Evolutionary conservation across 176 grass and related monocot species (phyloP).

Genomic region (Aegilops umbellulata): DNA sequence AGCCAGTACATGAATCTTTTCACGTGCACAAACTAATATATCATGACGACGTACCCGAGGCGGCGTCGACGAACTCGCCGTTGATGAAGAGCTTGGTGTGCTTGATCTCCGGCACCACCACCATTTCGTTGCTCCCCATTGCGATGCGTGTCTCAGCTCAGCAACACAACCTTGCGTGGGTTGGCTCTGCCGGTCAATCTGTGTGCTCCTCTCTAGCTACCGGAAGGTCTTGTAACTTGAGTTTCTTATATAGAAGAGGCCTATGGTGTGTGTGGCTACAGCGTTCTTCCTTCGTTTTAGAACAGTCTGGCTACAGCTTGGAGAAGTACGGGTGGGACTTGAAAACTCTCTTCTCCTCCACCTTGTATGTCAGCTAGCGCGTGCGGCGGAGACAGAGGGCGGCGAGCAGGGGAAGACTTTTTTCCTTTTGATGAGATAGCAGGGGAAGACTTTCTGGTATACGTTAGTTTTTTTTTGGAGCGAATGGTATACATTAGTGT

Average conservation of each 20-base stretch:
- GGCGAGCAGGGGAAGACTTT: no score
- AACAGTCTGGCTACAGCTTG: neutral
- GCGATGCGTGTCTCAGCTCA: neutral
- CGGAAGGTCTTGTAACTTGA: neutral
- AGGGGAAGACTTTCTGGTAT: no score
- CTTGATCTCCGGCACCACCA: slow-evolving; percentile 72
- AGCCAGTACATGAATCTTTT: no score
- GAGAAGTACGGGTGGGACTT: neutral
- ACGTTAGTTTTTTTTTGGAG: no score
- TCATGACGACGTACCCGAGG: slow-evolving; percentile 48
- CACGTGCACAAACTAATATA: neutral
- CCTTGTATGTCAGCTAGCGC: neutral
- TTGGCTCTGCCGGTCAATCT: neutral
- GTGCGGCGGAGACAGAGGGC: no score
- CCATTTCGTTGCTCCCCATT: slow-evolving; percentile 19
- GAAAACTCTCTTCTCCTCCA: neutral
- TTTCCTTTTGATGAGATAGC: no score
- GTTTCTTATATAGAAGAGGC: neutral
- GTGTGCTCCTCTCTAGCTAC: neutral
- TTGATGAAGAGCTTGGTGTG: slow-evolving; percentile 95
- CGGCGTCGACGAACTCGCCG: slow-evolving; percentile 75
- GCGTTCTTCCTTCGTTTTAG: no score
- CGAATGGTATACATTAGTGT: no score
- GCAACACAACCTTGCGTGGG: neutral
- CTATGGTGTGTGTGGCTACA: neutral